Conservation (phyloP, 169 alveolate species). For the Plasmodium berghei region DNA sequence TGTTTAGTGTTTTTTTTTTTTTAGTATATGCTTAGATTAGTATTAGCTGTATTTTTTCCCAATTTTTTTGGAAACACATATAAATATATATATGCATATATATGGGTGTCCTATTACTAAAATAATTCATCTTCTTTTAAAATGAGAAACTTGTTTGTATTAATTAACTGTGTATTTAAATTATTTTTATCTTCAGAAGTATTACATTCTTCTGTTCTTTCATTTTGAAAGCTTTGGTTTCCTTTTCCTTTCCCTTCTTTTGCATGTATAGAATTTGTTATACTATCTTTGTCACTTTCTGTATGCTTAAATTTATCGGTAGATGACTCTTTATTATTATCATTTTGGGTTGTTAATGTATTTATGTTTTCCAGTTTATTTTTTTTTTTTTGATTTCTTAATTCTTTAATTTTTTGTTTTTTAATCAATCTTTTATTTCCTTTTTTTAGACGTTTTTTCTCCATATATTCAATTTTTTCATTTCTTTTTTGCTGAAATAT, state of each 20-base stretch:
- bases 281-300: neutral
- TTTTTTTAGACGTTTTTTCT: constrained; percentile 75
- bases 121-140: constrained; percentile 60
- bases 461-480: constrained; percentile 77
- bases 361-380: constrained; percentile 9
- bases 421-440: constrained; percentile 77
- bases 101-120: neutral
- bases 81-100: too few relatives aligned
- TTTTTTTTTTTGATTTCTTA: constrained; percentile 23
- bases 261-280: too few relatives aligned
- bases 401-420: constrained; percentile 69
- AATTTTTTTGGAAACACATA: too few relatives aligned
- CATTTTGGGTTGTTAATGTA: neutral
- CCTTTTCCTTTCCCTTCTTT: too few relatives aligned
- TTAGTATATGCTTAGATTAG: too few relatives aligned
- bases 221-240: neutral
- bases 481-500: constrained; percentile 78
- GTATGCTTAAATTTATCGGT: neutral
- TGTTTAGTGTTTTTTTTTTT: too few relatives aligned
- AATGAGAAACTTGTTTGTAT: constrained; percentile 40
- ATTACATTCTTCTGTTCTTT: neutral
- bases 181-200: neutral
- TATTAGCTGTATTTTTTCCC: too few relatives aligned
- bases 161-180: constrained; percentile 8
- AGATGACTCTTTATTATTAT: neutral